phyloP scores from a whole-genome alignment of 1,139 yeast genomes.

The Debaryomyces coudertii region DNA sequence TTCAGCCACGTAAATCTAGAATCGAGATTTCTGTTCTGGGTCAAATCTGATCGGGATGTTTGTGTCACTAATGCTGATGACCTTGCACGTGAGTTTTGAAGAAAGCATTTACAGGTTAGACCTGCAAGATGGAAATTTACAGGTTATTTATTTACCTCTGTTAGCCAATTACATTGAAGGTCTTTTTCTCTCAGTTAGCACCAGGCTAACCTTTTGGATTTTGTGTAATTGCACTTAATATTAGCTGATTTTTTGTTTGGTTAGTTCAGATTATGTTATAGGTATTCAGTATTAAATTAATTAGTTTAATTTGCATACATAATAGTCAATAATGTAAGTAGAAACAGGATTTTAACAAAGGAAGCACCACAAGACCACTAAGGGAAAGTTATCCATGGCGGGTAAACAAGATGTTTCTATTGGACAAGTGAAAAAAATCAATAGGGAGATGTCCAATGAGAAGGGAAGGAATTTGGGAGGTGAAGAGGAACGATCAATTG shows the following conservation, averaged over 20 bases:
- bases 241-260: constrained; percentile 12
- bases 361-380: neutral
- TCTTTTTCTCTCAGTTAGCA: constrained; percentile 7
- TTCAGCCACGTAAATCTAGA: neutral
- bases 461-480: constrained; percentile 2
- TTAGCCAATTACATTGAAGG: constrained; percentile 10
- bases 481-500: neutral
- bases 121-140: neutral
- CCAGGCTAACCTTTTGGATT: neutral
- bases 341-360: neutral
- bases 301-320: constrained; percentile 2
- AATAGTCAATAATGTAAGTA: constrained; percentile 2
- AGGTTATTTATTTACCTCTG: neutral
- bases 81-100: neutral
- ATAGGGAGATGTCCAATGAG: constrained; percentile 5
- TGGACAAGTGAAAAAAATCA: neutral
- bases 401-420: neutral
- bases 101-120: neutral
- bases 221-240: constrained; percentile 12
- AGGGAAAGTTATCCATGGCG: neutral
- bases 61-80: neutral
- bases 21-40: no score
- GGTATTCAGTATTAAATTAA: constrained; percentile 1
- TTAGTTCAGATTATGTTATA: constrained; percentile 1
- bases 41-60: no score